Base-by-base conservation (phyloP, 2,329 filamentous ascomycete genomes). In the Cylindrodendrum hubeiense region DNA sequence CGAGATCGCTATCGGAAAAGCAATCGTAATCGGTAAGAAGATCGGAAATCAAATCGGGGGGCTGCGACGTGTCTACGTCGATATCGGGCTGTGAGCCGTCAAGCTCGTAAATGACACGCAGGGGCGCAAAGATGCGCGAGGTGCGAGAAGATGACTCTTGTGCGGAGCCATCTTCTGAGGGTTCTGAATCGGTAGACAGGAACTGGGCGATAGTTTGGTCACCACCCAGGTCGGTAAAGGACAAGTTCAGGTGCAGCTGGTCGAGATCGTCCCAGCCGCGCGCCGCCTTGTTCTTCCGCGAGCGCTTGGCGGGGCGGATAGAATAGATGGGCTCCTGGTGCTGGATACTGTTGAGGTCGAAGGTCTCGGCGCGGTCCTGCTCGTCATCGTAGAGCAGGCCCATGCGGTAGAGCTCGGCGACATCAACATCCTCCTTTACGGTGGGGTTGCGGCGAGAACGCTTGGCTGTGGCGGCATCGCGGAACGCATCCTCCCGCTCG, bases 401-500 rank as follows among this genome's bases (percentile, higher is more conserved):
- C 66, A 83, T 74, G 28, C 78, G 77, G 67, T 84, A 85, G 28
- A 85, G 78, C 62, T 83, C 78, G 1, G 78, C 80, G 1, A 81
- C 69, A 44, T 82, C 74, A 19, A 74, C 76, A 43, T 82, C 80
- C 12, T 81, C 77, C 1, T 55, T 72, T 57, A 71, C 26, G 15
- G 70, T 56, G n/a, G 63, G 63, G 28, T 52, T 57, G 22, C 71
- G 75, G n/a, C 69, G 69, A 1, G 76, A 33, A 13, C 72, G 68
- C 73, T 79, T 83, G 54, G 75, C 67, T 0, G 82, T 84, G 21
- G 75, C 75, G 4, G 75, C 74, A 49, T 83, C 82, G 47, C 80
- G 76, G 43, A 86, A 86, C 6, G 84, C 84, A 46, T 84, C 82
- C 68, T 85, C 79, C 10, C 84, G 76, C 66, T 84, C 83, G 22